Base-by-base conservation (phyloP, 2,329 filamentous ascomycete genomes). In the Teratosphaeria pseudoeucalypti region DNA sequence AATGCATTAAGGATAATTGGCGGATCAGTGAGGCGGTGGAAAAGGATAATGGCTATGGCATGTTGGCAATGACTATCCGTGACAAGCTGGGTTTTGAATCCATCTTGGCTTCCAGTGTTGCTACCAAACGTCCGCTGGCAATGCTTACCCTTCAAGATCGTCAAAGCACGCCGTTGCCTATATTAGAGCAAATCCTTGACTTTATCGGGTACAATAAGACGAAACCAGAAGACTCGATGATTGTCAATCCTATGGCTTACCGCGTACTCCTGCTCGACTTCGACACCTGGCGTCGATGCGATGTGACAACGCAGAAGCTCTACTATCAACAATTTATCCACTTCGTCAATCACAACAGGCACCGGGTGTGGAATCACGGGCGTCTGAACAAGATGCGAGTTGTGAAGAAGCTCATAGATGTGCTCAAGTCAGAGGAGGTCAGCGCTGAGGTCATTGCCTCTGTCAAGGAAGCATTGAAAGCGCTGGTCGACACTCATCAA, bases 21-120 rank as follows among this genome's bases (percentile, higher is more conserved):
- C 84, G 94, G 64, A 97, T 97, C 65, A 97, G 94, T 66, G 95
- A 99, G 72, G 92, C 94, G 29, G 96, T 99, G 88, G 94, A 99
- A 73, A 86, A 89, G 67, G 91, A 95, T 61, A 94, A 95, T 66
- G 95, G 92, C 0, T 99, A 96, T 71, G 88, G 89, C 29, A 89
- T 97, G 39, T 77, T 99, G 56, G 88, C 88, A 49, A 85, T 91
- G 73, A 80, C 97, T 19, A 76, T 99, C 27, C 86, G 90, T 58
- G 88, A 89, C 58, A 96, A 96, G 72, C 79, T 96, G 34, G 88
- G 87, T 5, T 69, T 75, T 55, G 76, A 74, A n/a, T 61, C 60
- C 14, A 58, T 61, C 10, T 57, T 64, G 5, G 32, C 63, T 7
- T 64, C 59, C 72, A 70, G 64, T 34, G 57, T 62, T 23, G 55